phyloP scores from a whole-genome alignment of 805 yeast genomes.

The Pichia gijzeniarum region DNA sequence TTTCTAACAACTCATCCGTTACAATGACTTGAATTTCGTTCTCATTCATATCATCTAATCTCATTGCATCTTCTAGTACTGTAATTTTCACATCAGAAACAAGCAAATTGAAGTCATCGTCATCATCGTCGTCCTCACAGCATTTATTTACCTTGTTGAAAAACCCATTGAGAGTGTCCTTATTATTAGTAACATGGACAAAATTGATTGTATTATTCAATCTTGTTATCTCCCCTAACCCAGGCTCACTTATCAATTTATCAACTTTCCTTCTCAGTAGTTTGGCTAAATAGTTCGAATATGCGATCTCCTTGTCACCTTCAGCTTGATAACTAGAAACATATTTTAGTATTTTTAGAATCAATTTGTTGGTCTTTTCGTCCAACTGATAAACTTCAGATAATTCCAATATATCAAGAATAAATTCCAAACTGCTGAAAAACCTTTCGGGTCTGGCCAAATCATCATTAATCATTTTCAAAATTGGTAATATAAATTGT shows the following conservation, averaged over 20 bases:
- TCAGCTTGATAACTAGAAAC: neutral
- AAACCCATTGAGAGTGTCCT: too few relatives aligned
- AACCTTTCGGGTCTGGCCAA: conserved; percentile 64
- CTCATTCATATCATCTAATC: neutral
- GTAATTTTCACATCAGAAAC: too few relatives aligned
- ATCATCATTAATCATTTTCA: conserved; percentile 68
- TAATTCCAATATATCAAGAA: conserved; percentile 57
- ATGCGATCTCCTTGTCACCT: neutral
- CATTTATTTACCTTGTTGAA: too few relatives aligned
- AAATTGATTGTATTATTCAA: neutral
- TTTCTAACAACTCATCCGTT: neutral
- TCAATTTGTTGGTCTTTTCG: neutral
- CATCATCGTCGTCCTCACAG: too few relatives aligned
- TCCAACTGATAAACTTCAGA: conserved; percentile 33
- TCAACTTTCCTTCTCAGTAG: neutral
- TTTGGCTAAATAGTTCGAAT: neutral
- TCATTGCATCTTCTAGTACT: too few relatives aligned
- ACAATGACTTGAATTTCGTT: neutral
- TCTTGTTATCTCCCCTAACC: neutral
- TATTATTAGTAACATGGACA: neutral
- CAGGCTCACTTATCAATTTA: too few relatives aligned
- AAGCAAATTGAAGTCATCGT: neutral
- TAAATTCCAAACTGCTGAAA: conserved; percentile 70
- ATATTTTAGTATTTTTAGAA: neutral
- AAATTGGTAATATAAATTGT: conserved; percentile 58